Conservation (phyloP, 768 basidiomycete species). For the Porphyrellus cyaneotinctus region DNA sequence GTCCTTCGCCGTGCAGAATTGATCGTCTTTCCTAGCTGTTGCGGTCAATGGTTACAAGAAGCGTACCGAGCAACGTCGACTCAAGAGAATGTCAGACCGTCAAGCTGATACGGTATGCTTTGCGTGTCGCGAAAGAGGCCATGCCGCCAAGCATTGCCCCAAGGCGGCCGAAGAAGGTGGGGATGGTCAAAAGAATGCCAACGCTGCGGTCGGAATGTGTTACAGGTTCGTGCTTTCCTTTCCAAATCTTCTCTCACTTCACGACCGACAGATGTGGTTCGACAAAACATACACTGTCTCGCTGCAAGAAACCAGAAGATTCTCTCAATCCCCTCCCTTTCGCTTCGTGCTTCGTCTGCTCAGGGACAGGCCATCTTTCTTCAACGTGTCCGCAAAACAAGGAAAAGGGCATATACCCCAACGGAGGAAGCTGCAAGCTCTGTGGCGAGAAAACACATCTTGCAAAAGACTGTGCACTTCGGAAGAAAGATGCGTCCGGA, state of each 20-base stretch:
- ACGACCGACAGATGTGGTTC: slow-evolving; percentile 68
- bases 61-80: slow-evolving; percentile 56
- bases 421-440: slow-evolving; percentile 87
- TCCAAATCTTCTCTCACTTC: not conserved
- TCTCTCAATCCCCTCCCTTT: slow-evolving; percentile 70
- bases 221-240: slow-evolving; percentile 52
- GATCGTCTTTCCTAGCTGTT: slow-evolving; percentile 17
- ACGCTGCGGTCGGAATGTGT: slow-evolving; percentile 51
- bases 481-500: slow-evolving; percentile 49
- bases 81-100: slow-evolving; percentile 59
- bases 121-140: slow-evolving; percentile 80
- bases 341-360: slow-evolving; percentile 91
- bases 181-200: slow-evolving; percentile 23
- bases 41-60: slow-evolving; percentile 20
- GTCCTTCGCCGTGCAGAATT: slow-evolving; percentile 1
- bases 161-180: slow-evolving; percentile 29
- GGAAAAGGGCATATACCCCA: slow-evolving; percentile 80
- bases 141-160: slow-evolving; percentile 80
- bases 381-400: slow-evolving; percentile 79
- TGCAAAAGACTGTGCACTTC: slow-evolving; percentile 73
- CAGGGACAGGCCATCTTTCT: slow-evolving; percentile 78
- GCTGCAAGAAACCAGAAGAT: slow-evolving; percentile 65
- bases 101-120: slow-evolving; percentile 68
- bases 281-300: slow-evolving; percentile 69
- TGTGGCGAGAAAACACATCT: slow-evolving; percentile 84